Conservation (phyloP, 2,329 filamentous ascomycete species). For the Claviceps citrina region DNA sequence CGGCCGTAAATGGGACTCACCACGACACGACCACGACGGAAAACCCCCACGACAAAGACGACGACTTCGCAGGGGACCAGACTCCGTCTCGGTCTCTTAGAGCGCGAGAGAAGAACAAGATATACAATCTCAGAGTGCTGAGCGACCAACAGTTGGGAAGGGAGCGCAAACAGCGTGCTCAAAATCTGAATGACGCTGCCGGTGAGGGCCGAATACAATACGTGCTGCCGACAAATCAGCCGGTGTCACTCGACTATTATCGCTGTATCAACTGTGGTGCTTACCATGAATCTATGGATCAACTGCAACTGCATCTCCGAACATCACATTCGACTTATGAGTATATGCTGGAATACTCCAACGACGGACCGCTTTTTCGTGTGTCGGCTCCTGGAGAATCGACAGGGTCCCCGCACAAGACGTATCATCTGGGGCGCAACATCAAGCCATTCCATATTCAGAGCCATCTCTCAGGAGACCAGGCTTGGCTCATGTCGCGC, state of each 20-base stretch:
- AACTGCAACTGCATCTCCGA: conserved; percentile 34
- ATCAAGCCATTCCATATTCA: conserved; percentile 30
- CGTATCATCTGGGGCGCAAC: conserved; percentile 28
- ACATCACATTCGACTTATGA: conserved; percentile 29
- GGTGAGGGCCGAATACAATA: conserved; percentile 32
- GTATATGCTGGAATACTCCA: conserved; percentile 23
- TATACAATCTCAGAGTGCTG: conserved; percentile 44
- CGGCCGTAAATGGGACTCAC: conserved; percentile 9
- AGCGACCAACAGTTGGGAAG: conserved; percentile 42
- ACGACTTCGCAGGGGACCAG: conserved; percentile 29
- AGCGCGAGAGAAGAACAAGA: conserved; percentile 30
- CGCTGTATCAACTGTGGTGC: conserved; percentile 36
- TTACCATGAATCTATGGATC: conserved; percentile 29
- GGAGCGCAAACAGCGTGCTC: conserved; percentile 26
- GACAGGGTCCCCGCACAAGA: conserved; percentile 18
- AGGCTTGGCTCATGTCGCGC: conserved; percentile 29
- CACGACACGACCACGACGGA: conserved; percentile 13
- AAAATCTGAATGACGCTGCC: conserved; percentile 12
- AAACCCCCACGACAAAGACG: conserved; percentile 26
- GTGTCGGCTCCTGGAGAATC: conserved; percentile 20
- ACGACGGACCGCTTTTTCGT: conserved; percentile 23
- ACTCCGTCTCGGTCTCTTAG: conserved; percentile 38
- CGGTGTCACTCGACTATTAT: conserved; percentile 31
- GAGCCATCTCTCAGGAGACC: conserved; percentile 28
- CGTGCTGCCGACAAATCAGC: conserved; percentile 27